A percentile compares a stretch with the other conserved stretches of the same genome.
Evolutionary conservation across 2,329 filamentous ascomycete species (phyloP).

Genomic region (Talaromyces sp.): DNA sequence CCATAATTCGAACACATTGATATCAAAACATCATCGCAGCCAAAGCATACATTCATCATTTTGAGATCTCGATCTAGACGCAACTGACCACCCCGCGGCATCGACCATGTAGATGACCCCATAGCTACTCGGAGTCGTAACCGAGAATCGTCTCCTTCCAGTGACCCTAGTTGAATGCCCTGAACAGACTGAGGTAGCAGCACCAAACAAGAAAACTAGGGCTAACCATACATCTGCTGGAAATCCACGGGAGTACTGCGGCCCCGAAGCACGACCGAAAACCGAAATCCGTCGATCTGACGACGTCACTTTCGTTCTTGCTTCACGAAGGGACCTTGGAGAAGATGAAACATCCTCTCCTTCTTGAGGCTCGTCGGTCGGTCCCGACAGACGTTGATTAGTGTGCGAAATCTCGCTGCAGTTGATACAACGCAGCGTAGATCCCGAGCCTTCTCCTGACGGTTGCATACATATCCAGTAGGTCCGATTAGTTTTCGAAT

Average conservation of each 20-base stretch:
- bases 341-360: neutral
- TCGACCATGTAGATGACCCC: neutral
- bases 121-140: neutral
- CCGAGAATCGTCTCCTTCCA: neutral
- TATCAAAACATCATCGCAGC: neutral
- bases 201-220: neutral
- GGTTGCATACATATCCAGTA: neutral
- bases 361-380: neutral
- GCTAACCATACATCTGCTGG: neutral
- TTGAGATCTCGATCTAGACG: neutral
- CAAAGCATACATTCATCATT: neutral
- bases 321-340: neutral
- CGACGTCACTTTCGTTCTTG: neutral
- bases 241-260: neutral
- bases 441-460: neutral
- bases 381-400: neutral
- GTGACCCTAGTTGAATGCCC: neutral
- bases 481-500: neutral
- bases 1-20: neutral
- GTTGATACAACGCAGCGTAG: neutral
- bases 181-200: neutral
- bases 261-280: constrained; percentile 12
- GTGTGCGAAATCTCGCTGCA: no score
- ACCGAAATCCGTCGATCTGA: neutral
- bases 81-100: neutral